Conservation (phyloP, 78 protist species). For the Emiliania huxleyi region DNA sequence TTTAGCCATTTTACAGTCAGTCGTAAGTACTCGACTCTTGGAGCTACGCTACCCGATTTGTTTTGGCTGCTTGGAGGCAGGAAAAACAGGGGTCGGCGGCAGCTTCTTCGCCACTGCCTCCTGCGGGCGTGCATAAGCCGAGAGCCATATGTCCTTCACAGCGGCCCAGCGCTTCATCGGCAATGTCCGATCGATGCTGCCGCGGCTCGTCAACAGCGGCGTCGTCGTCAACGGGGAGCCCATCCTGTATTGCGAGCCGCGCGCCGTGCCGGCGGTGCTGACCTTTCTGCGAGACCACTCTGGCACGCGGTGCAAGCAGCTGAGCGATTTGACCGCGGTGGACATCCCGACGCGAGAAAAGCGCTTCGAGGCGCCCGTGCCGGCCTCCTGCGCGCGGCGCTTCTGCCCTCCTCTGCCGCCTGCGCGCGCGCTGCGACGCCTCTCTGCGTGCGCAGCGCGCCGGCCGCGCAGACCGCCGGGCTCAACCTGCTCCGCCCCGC, state of each 20-base stretch:
- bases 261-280: background rate
- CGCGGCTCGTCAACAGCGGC: background rate
- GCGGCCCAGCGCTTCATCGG: background rate
- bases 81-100: too few relatives aligned
- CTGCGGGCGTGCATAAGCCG: too few relatives aligned
- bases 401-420: too few relatives aligned
- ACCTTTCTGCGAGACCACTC: conserved; percentile 41
- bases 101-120: too few relatives aligned
- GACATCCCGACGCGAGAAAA: conserved; percentile 42
- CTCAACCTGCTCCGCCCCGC: background rate
- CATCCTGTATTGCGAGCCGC: background rate
- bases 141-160: background rate
- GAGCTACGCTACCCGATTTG: too few relatives aligned
- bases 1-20: too few relatives aligned
- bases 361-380: conserved; percentile 46
- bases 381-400: too few relatives aligned
- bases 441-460: too few relatives aligned
- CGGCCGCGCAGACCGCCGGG: too few relatives aligned
- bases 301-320: conserved; percentile 28
- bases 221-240: background rate
- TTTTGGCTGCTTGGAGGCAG: too few relatives aligned
- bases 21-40: too few relatives aligned
- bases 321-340: conserved; percentile 43
- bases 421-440: too few relatives aligned
- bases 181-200: background rate